Conservation (phyloP, 176 grass and related monocot species). For the Paspalum vaginatum region DNA sequence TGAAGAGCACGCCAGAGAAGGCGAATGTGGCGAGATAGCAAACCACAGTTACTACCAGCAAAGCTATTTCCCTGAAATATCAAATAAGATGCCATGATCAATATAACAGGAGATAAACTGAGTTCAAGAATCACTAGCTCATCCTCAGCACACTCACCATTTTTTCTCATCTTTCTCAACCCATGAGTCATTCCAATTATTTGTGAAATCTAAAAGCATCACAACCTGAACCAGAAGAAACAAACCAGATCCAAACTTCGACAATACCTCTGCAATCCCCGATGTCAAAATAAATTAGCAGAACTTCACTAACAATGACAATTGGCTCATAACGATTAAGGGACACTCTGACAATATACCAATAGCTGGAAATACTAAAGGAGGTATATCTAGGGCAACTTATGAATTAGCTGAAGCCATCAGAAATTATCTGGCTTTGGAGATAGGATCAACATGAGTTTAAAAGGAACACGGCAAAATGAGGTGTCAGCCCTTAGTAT, state of each 20-base stretch:
- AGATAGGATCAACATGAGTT: neutral
- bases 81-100: slow-evolving; percentile 41
- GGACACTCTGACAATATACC: neutral
- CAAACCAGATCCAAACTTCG: slow-evolving; percentile 95
- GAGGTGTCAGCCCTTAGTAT: neutral
- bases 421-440: neutral
- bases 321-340: neutral
- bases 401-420: slow-evolving; percentile 8
- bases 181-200: slow-evolving; percentile 97
- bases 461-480: neutral
- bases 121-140: slow-evolving; percentile 29
- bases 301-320: slow-evolving; percentile 15
- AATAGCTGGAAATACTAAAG: slow-evolving; percentile 10
- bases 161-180: slow-evolving; percentile 97
- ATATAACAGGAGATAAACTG: slow-evolving; percentile 15
- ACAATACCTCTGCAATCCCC: slow-evolving; percentile 74
- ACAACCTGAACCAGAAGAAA: slow-evolving; percentile 97
- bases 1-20: slow-evolving; percentile 82
- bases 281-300: slow-evolving; percentile 28
- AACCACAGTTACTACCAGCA: slow-evolving; percentile 69
- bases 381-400: neutral
- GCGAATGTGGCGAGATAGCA: slow-evolving; percentile 83
- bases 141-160: slow-evolving; percentile 51
- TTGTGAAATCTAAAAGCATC: slow-evolving; percentile 87
- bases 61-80: slow-evolving; percentile 81